These are phyloP conservation scores for Vararia minispora DNA, from an alignment of 768 basidiomycete species.

Conservation along the genomic window DNA sequence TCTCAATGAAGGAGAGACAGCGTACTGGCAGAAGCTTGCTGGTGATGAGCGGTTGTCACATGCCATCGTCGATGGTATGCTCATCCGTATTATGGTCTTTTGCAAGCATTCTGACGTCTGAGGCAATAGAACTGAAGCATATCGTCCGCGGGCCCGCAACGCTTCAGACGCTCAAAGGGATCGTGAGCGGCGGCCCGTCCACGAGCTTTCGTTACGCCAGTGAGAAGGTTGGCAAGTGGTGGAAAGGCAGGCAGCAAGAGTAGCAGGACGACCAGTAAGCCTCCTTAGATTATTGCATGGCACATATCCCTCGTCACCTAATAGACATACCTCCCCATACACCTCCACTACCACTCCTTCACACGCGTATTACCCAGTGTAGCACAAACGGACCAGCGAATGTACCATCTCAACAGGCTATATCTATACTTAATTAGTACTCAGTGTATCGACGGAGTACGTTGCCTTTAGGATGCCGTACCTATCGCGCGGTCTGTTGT, in stretches of 20 bases:
- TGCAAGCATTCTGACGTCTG: not conserved
- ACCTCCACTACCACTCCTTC: too few relatives aligned
- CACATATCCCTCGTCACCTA: too few relatives aligned
- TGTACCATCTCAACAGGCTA: too few relatives aligned
- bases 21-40: conserved; percentile 66
- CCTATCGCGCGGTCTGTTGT: too few relatives aligned
- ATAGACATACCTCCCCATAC: too few relatives aligned
- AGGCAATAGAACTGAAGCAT: conserved; percentile 50
- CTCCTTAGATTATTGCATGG: conserved; percentile 2
- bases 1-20: conserved; percentile 55
- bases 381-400: too few relatives aligned
- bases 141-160: conserved; percentile 82
- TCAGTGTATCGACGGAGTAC: too few relatives aligned
- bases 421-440: too few relatives aligned
- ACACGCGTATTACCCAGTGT: too few relatives aligned
- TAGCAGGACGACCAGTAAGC: too few relatives aligned
- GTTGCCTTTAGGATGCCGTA: too few relatives aligned
- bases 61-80: conserved; percentile 45
- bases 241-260: conserved; percentile 27
- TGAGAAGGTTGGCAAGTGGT: conserved; percentile 84
- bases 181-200: conserved; percentile 69
- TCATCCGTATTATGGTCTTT: not conserved
- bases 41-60: conserved; percentile 45
- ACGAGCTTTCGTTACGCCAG: conserved; percentile 69
- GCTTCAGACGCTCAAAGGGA: conserved; percentile 75